Base-by-base conservation (phyloP, 805 yeast species). In the Sugiyamaella floridensis region DNA sequence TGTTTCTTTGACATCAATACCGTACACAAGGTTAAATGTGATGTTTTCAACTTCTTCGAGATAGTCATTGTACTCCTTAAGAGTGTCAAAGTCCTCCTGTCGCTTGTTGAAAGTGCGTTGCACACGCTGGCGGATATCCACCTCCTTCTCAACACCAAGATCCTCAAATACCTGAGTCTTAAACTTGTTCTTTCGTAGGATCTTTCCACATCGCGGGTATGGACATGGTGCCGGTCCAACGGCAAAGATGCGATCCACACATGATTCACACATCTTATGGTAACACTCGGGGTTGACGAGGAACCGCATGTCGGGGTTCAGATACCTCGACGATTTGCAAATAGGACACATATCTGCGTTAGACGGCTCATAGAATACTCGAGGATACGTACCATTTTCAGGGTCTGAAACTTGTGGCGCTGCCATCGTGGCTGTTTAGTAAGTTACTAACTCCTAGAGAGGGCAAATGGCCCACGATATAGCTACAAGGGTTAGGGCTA, bases 141-240 rank as follows among this genome's bases (percentile, higher is more conserved):
- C 89, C 65, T 93, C 99, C 56, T 85, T 79, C 67, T 93, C 99
- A 2, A 93, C 95, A 7, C 69, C 75, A 41, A 93, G 79, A 68
- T 93, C 97, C 60, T 92, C 97, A 65, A 93, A 93, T 2, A 89
- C 78, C 71, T 93, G 99, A 41, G 87, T 78, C 72, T 93, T 95
- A 74, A 93, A 93, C 71, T 82, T 81, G 69, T 88, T 88, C 75
- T 86, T 87, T 60, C 99, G 75, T 56, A 93, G 73, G 10, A 84
- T 87, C 73, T 85, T 88, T 53, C 84, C 89, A 73, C 99, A 93
- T 49, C 84, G 82, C 3, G 89, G 86, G 67, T 90, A 92, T 1
- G 99, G 99, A 67, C 99, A 93, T 18, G 90, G 93, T 0, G 97
- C 93, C 0, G 99, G 99, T 2, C 99, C 99, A 48, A 86, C 72